Base-by-base conservation (phyloP, 176 grass and related monocot genomes). In the Eragrostis curvula region DNA sequence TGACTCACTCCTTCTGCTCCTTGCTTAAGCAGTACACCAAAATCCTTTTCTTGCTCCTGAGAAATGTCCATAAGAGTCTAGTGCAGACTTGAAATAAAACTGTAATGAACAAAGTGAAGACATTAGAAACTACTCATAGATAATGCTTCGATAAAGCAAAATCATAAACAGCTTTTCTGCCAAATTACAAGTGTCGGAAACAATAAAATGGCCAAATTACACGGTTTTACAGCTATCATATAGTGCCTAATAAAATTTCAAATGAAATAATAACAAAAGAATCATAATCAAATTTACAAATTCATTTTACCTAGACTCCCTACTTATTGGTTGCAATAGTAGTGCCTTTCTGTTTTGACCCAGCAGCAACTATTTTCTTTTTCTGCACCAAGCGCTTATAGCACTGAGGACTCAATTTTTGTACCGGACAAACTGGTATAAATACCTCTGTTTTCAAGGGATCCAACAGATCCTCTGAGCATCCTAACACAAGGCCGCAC, bases 1-100 rank as follows among this genome's bases (percentile, higher is more conserved):
- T 55, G 55, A 91, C 90, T 80, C 81, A 95, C 96, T 86, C 88
- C 92, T 91, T 98, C 90, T 63, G 96, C 92, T 55, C 96, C 96
- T 84, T 98, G 96, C 74, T 98, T 95, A 70, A 98, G 73, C 55
- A 98, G 73, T 59, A 88, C 45, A 71, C 90, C 96, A 77, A 91
- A 86, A 68, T 89, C 90, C 1, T 88, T 65, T 9, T n/a, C 68
- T 85, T 74, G 70, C 42, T 75, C 63, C 77, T 85, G 65, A 77
- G 79, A 77, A 21, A 28, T 78, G 24, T 93, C 95, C 92, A 98
- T 95, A 17, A 66, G 57, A 49, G 43, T 72, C 55, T 24, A 60
- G 48, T 17, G 59, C 12, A 2, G 29, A 42, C 66, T 78, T 30
- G 23, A 63, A 82, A 43, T 68, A 77, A 70, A 86, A 48, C 85